phyloP scores from a whole-genome alignment of 108 stramenopile species.

The Cylindrotheca fusiformis region DNA sequence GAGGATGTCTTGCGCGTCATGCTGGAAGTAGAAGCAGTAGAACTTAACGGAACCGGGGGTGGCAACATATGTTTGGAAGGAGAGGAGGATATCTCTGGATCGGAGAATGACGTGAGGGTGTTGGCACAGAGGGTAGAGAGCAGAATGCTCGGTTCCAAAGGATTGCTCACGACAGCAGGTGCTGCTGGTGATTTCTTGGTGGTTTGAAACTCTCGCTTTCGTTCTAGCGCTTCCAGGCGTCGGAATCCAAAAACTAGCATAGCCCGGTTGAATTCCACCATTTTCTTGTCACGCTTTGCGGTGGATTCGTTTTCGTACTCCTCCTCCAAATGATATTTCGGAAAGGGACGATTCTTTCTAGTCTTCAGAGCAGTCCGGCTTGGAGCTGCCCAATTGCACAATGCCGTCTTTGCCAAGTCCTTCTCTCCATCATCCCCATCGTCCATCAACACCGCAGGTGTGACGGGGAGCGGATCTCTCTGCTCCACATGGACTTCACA shows the following conservation, averaged over 20 bases:
- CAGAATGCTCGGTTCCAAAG: constrained; percentile 66
- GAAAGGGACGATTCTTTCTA: constrained; percentile 60
- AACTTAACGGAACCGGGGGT: background rate
- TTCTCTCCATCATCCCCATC: constrained; percentile 28
- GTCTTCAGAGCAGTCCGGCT: background rate
- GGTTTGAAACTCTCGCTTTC: constrained; percentile 72
- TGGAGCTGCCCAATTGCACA: constrained; percentile 77
- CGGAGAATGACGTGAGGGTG: background rate
- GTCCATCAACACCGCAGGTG: constrained; percentile 66
- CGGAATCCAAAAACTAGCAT: constrained; percentile 84
- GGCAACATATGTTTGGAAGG: constrained; percentile 13
- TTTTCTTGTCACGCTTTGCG: constrained; percentile 39
- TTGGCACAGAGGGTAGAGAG: constrained; percentile 62
- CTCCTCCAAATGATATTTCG: constrained; percentile 64
- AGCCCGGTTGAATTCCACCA: constrained; percentile 84
- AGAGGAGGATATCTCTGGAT: constrained; percentile 10
- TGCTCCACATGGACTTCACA: constrained; percentile 85
- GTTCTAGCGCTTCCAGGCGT: constrained; percentile 82
- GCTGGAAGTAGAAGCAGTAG: background rate
- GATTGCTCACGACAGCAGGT: constrained; percentile 38
- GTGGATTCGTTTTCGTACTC: constrained; percentile 44
- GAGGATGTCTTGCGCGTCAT: constrained; percentile 5
- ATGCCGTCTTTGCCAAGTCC: constrained; percentile 7
- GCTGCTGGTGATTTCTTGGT: background rate
- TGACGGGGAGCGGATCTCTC: constrained; percentile 77